These are phyloP conservation scores for Myriosclerotinia curreyana DNA, from an alignment of 2,329 filamentous ascomycete genomes.

Conservation along the genomic window DNA sequence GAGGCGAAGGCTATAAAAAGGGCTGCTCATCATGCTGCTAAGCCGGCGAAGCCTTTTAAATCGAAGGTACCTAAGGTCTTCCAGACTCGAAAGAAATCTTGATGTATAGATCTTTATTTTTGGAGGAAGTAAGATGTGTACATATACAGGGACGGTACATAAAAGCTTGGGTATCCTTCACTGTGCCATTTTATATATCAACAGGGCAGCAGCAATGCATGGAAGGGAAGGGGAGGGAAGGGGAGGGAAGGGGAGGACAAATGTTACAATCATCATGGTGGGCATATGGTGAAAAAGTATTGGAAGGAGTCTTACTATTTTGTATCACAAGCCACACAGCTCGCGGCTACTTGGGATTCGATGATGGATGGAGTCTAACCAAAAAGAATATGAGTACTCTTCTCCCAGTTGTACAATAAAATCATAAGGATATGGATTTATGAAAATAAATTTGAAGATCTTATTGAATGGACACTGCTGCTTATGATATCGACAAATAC, in stretches of 20 bases:
- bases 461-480: not conserved
- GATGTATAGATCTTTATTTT: too few relatives aligned
- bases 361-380: not conserved
- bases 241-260: not conserved
- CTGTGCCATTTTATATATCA: not conserved
- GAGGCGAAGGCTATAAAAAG: constrained; percentile 38
- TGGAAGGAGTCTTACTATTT: constrained; percentile 13
- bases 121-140: not conserved
- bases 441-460: not conserved
- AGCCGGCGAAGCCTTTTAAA: constrained; percentile 23
- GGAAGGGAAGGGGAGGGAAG: not conserved
- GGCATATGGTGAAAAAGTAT: constrained; percentile 12
- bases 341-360: not conserved
- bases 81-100: not conserved
- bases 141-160: not conserved
- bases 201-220: not conserved
- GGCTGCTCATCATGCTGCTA: constrained; percentile 28
- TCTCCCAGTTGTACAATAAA: constrained; percentile 3
- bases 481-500: not conserved
- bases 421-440: not conserved
- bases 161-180: not conserved
- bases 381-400: constrained; percentile 14
- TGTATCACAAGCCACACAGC: not conserved
- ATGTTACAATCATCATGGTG: not conserved
- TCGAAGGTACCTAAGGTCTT: constrained; percentile 3